Percentiles rank a stretch among this genome's conserved stretches.
These are phyloP conservation scores for Aphanomyces cochlioides DNA, from an alignment of 352 stramenopile species.

Conservation along the genomic window DNA sequence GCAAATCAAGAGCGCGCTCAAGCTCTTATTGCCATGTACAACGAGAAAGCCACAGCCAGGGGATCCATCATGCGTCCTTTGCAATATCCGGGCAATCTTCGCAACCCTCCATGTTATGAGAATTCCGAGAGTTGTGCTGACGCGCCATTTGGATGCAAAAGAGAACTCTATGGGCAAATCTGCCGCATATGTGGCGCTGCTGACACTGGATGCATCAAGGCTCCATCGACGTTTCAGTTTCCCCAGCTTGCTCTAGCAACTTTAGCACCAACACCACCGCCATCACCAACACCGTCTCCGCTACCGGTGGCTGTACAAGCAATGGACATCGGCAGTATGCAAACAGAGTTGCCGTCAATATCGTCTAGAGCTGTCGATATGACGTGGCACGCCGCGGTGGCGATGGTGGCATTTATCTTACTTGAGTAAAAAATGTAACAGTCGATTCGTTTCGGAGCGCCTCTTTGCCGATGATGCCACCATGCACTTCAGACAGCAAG, in stretches of 20 bases:
- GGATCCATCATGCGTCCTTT: slow-evolving; percentile 29
- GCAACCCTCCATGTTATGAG: slow-evolving; percentile 73
- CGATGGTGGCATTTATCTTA: too few relatives aligned
- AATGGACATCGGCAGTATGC: too few relatives aligned
- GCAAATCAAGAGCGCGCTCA: slow-evolving; percentile 52
- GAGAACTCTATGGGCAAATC: slow-evolving; percentile 24
- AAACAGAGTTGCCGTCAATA: too few relatives aligned
- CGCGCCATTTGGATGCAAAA: slow-evolving; percentile 24
- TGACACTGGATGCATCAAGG: slow-evolving; percentile 41
- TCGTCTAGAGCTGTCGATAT: too few relatives aligned
- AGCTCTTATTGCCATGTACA: slow-evolving; percentile 52
- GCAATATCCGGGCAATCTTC: slow-evolving; percentile 46
- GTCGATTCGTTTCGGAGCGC: too few relatives aligned
- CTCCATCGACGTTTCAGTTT: neutral
- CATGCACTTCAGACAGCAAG: too few relatives aligned
- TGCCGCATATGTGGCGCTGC: slow-evolving; percentile 38
- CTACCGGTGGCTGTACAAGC: too few relatives aligned
- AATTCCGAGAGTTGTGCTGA: slow-evolving; percentile 34
- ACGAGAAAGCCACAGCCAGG: slow-evolving; percentile 33
- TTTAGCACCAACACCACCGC: neutral
- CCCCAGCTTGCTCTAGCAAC: slow-evolving; percentile 1
- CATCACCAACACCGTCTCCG: neutral
- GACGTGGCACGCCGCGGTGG: too few relatives aligned
- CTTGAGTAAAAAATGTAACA: too few relatives aligned
- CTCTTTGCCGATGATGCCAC: too few relatives aligned